phyloP scores from a whole-genome alignment of 805 yeast species.

The Cyberlindnera saturnus region DNA sequence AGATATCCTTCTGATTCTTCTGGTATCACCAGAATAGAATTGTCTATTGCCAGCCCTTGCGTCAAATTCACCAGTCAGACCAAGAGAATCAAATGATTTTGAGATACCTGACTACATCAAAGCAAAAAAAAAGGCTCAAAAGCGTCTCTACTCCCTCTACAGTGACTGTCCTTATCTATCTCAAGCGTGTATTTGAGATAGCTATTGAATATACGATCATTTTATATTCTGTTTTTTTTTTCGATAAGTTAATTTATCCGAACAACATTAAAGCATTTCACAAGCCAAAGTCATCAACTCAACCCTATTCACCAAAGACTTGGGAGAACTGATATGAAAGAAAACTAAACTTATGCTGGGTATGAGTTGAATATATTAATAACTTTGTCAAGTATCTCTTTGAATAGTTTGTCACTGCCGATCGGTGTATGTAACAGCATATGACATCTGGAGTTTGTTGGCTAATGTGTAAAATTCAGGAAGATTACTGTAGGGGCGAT shows the following conservation, averaged over 20 bases:
- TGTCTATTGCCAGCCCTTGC: background rate
- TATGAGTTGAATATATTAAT: slow-evolving; percentile 20
- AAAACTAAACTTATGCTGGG: slow-evolving; percentile 16
- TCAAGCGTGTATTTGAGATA: slow-evolving; percentile 2
- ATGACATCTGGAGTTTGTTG: too few relatives aligned
- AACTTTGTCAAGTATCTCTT: slow-evolving; percentile 10
- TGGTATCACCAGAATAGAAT: background rate
- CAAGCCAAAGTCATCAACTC: slow-evolving; percentile 19
- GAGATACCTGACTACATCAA: slow-evolving; percentile 26
- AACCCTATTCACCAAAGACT: slow-evolving; percentile 15
- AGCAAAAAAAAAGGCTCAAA: background rate
- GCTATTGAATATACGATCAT: slow-evolving; percentile 5
- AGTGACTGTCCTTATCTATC: background rate
- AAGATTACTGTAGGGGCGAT: slow-evolving; percentile 15
- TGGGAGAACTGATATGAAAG: slow-evolving; percentile 20
- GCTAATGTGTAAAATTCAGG: slow-evolving; percentile 18
- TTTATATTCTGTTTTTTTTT: slow-evolving; percentile 4
- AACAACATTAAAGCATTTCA: background rate
- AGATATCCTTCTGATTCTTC: background rate
- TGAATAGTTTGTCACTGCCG: slow-evolving; percentile 13
- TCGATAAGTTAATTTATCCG: slow-evolving; percentile 26
- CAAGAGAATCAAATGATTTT: background rate
- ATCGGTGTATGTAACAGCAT: too few relatives aligned
- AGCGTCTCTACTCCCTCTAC: background rate
- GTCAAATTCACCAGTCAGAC: too few relatives aligned